Evolutionary conservation across 805 yeast species (phyloP).

Genomic region (Wickerhamiella sorbophila): DNA sequence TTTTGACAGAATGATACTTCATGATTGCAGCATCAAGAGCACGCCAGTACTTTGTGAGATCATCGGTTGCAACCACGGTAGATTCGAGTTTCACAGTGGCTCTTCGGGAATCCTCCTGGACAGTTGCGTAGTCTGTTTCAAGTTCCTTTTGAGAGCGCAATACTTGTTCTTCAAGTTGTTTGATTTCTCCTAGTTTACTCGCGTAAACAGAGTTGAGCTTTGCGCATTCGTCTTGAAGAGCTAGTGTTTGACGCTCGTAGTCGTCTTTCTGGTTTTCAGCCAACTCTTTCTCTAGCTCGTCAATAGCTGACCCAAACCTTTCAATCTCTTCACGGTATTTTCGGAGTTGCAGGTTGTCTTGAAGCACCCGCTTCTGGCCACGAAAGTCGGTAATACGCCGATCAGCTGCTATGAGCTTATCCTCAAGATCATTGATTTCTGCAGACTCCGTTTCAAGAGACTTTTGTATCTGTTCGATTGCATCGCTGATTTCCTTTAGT

Average conservation of each 20-base stretch:
- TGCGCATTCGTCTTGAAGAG: slow-evolving; percentile 37
- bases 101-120: slow-evolving; percentile 46
- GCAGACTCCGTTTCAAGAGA: background rate
- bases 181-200: slow-evolving; percentile 70
- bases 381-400: slow-evolving; percentile 32
- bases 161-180: slow-evolving; percentile 66
- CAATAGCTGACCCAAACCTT: slow-evolving; percentile 29
- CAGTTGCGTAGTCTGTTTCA: slow-evolving; percentile 51
- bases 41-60: slow-evolving; percentile 62
- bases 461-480: slow-evolving; percentile 3
- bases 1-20: slow-evolving; percentile 79
- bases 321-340: slow-evolving; percentile 30
- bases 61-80: slow-evolving; percentile 60
- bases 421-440: slow-evolving; percentile 16
- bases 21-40: slow-evolving; percentile 88
- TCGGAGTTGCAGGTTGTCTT: slow-evolving; percentile 49
- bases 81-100: slow-evolving; percentile 71
- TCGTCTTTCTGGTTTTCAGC: slow-evolving; percentile 48
- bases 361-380: slow-evolving; percentile 45
- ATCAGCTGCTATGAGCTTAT: slow-evolving; percentile 20
- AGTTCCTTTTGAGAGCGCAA: slow-evolving; percentile 43
- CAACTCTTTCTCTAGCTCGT: slow-evolving; percentile 35
- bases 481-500: background rate
- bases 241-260: slow-evolving; percentile 43
- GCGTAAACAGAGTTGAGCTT: slow-evolving; percentile 51